A percentile compares a stretch with the other conserved stretches of the same genome.
Conservation (phyloP, 306 rosid genomes). For the Prinsepia uniflora region DNA sequence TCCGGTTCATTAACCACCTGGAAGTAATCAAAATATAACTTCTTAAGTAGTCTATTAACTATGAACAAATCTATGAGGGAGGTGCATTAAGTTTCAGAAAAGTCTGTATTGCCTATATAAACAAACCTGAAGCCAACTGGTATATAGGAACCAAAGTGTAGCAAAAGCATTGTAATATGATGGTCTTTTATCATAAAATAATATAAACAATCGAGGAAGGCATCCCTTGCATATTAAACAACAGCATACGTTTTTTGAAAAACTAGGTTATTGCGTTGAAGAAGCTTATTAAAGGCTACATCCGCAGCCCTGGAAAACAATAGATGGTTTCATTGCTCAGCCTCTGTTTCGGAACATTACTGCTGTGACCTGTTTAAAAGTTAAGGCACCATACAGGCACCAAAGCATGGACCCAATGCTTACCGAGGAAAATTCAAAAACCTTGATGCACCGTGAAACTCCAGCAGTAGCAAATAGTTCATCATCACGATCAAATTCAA, state of each 20-base stretch:
- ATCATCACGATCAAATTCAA: constrained; percentile 88
- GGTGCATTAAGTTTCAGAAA: not conserved
- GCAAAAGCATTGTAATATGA: not conserved
- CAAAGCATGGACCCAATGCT: constrained; percentile 6
- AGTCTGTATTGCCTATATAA: no score
- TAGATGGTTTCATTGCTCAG: not conserved
- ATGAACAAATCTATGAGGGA: not conserved
- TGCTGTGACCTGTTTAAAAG: not conserved
- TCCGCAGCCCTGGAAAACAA: not conserved
- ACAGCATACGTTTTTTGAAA: not conserved
- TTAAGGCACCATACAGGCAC: not conserved
- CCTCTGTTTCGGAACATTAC: not conserved
- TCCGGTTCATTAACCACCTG: constrained; percentile 79
- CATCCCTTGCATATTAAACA: not conserved
- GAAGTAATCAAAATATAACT: constrained; percentile 15
- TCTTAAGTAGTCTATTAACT: not conserved
- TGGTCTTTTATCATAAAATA: not conserved
- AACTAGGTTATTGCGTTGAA: not conserved
- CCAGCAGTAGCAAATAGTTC: constrained; percentile 93
- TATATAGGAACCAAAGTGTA: not conserved
- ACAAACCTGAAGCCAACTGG: not conserved
- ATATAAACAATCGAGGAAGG: no score
- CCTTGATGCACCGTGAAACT: constrained; percentile 85
- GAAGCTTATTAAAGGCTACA: not conserved
- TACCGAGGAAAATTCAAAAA: constrained; percentile 86